Base-by-base conservation (phyloP, 805 yeast species). In the Barnettozyma botsteinii region DNA sequence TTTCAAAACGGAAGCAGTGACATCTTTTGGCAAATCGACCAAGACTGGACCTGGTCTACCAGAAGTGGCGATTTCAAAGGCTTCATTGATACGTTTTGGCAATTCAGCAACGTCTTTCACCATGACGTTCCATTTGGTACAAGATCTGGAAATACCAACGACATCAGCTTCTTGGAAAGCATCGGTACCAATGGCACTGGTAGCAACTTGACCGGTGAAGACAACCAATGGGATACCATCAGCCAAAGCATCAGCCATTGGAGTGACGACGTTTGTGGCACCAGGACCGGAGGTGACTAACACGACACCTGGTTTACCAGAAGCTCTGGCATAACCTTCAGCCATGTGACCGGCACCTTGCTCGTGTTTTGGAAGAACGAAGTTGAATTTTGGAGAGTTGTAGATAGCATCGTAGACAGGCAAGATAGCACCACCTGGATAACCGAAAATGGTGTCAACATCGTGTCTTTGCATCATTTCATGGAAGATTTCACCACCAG, bases 271-370 rank as follows among this genome's bases (percentile, higher is more conserved):
- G 59, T 93, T 93, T 40, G 98, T 93, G 36, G 98, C 98, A 59
- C 98, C 98, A 23, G 98, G 98, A 38, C 98, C 98, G 1, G 96
- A 87, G n/a, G 98, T 93, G 38, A 93, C 98, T 55, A 93, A 70
- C 36, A 93, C 98, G 49, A 93, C 95, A 68, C 98, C 98, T 12
- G 97, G 94, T 65, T 86, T 93, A 44, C 98, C 98, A 34, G 72
- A 65, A 30, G 95, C 98, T 52, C 95, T 75, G 41, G 98, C 97
- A 53, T 93, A 93, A 45, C 98, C 98, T 68, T 93, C 97, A 41
- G 98, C 98, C 98, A 93, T 93, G 66, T 93, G 98, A 38, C 98
- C 98, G 14, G 98, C 98, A 62, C 98, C 98, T 67, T 93, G 98
- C 66, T 93, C 98, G 64, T 93, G 98, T 56, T 94, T 77, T 35